Base-by-base conservation (phyloP, 2,329 filamentous ascomycete genomes). In the Pseudogymnoascus sp. region DNA sequence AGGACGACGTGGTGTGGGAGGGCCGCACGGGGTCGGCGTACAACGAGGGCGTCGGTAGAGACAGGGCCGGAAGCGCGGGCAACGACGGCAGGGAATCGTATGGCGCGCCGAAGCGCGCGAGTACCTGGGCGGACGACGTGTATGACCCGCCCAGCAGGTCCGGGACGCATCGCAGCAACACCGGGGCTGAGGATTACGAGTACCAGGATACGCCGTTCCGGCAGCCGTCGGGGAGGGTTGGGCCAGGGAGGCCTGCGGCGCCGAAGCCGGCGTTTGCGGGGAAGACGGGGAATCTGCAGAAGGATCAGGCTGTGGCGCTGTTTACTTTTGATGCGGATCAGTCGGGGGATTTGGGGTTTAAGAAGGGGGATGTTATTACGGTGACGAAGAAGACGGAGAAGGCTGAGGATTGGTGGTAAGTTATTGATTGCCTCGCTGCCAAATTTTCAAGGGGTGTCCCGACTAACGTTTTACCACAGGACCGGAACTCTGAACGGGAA, bases 271-370 rank as follows among this genome's bases (percentile, higher is more conserved):
- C 90, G 61, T 96, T 96, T 71, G 80, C 77, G 11, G 80, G 79
- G 69, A 86, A 86, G 75, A 78, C 83, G 59, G 79, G 79, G 0
- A 66, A 79, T 65, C 72, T 87, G 65, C 83, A 82, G 73, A 82
- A 83, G 68, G 92, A 97, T 69, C 91, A 97, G 76, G 95, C 92
- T 0, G 82, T 97, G 19, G 95, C 95, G 2, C 81, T 97, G 66
- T 97, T 90, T 76, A 96, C 90, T 1, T 99, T 99, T 73, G 93
- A 97, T 67, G 88, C 92, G 0, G 93, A 96, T 71, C 93, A 97
- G 75, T 87, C 91, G 0, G 93, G 93, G 4, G 93, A 99, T 74
- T 75, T 97, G 63, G 91, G 88, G 0, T 99, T 99, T 78, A 96
- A 96, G 79, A 99, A 99, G 81, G 95, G 95, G 19, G 95, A 99